A percentile compares a stretch with the other conserved stretches of the same genome.
Conservation (phyloP, 2,329 filamentous ascomycete genomes). For the Fusarium buharicum region DNA sequence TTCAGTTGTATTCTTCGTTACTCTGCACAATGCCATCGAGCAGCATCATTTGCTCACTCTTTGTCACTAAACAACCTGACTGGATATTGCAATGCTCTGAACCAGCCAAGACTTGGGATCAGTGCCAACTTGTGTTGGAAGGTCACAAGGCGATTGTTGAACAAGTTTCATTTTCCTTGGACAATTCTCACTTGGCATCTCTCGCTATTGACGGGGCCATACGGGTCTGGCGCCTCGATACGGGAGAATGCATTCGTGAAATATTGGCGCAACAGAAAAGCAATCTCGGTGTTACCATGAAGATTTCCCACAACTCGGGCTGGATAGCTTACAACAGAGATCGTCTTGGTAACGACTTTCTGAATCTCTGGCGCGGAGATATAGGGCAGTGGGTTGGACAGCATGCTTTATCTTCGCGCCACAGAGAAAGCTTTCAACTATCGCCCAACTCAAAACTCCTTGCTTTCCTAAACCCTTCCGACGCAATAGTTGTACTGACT, state of each 20-base stretch:
- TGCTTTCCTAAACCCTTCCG: too few relatives aligned
- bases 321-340: not conserved
- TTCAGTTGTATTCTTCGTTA: constrained; percentile 2
- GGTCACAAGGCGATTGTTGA: not conserved
- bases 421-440: not conserved
- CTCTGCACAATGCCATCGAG: not conserved
- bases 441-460: not conserved
- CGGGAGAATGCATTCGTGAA: not conserved
- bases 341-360: not conserved
- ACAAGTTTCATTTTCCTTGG: not conserved
- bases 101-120: not conserved
- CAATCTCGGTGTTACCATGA: not conserved
- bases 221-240: not conserved
- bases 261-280: not conserved
- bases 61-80: not conserved
- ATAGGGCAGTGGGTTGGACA: not conserved
- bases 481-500: too few relatives aligned
- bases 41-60: not conserved
- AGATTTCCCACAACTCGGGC: not conserved
- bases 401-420: not conserved
- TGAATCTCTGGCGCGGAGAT: not conserved
- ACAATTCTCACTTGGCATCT: not conserved
- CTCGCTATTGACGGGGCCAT: not conserved
- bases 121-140: not conserved
- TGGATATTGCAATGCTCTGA: not conserved